Evolutionary conservation across 2,329 filamentous ascomycete genomes (phyloP).

Genomic region (Talaromyces sp.): DNA sequence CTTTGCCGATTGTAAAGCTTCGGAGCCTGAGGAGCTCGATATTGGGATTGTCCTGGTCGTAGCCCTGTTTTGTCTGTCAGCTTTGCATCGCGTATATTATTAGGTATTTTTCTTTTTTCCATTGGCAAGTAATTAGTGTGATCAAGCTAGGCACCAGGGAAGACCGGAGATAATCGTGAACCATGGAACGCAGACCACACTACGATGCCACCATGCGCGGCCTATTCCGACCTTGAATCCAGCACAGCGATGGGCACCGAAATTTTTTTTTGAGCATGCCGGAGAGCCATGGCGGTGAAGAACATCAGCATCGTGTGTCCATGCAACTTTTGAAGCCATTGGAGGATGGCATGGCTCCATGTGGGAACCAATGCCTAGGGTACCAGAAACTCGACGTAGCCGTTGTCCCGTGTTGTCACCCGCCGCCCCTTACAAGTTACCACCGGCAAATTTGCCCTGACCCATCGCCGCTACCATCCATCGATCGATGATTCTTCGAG

Average conservation of each 20-base stretch:
- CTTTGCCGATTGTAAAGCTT: constrained; percentile 68
- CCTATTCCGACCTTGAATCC: background rate
- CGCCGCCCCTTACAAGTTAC: constrained; percentile 9
- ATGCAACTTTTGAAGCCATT: background rate
- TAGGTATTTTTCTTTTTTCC: background rate
- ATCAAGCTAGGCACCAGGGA: constrained; percentile 8
- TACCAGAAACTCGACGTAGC: background rate
- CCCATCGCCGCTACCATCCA: background rate
- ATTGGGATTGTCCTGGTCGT: constrained; percentile 66
- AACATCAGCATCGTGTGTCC: background rate
- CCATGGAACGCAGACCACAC: constrained; percentile 34
- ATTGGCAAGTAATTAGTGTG: constrained; percentile 10
- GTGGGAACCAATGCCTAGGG: background rate
- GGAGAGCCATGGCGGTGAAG: background rate
- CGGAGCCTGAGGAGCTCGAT: constrained; percentile 75
- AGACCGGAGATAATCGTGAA: constrained; percentile 22
- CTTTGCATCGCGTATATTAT: constrained; percentile 30
- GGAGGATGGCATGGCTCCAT: background rate
- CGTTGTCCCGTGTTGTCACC: constrained; percentile 8
- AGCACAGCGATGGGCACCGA: background rate
- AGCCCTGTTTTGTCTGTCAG: constrained; percentile 53
- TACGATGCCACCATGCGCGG: constrained; percentile 16
- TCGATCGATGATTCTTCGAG: background rate
- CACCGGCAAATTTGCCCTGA: constrained; percentile 2
- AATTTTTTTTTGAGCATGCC: background rate